Evolutionary conservation across 169 alveolate species (phyloP), one percentile per base, ranked within the genome.

Genomic region (Plasmodium fragile): DNA sequence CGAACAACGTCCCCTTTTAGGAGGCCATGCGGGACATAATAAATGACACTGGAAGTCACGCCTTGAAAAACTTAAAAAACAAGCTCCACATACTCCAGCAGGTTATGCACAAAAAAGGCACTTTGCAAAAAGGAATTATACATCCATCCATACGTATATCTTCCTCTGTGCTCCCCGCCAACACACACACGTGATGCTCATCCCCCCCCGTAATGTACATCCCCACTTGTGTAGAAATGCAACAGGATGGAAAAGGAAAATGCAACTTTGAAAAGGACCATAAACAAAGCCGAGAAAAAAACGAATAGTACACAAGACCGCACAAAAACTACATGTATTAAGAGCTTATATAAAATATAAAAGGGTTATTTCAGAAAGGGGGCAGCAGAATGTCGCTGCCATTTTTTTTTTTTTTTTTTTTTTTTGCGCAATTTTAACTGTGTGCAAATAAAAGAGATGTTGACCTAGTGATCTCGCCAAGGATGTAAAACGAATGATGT

Each of bases 321-420:
- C 80, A 16, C 75, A 3, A 87, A 16, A 36, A 59, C n/a, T 16
- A n/a, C 45, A 75, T 18, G 69, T 11, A 72, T 11, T 22, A 77
- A 87, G 41, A n/a, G 55, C 43, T 87, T 43, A 41, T 87, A 87
- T 78, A 72, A 87, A 87, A 87, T 87, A 77, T 87, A 87, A 81
- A 53, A 30, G 70, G 13, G 53, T 11, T 25, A 32, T 25, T 65
- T 65, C 75, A 65, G 36, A 65, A 28, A 59, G 34, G 28, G 28
- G 75, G 41, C 59, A 13, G 39, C 75, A 65, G 25, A 65, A 18
- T 65, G 36, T 18, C 75, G 36, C 41, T 65, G 75, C 59, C 3
- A 49, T 16, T 11, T 8, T 25, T 65, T 25, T 65, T 65, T 69
- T 69, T 65, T 25, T 65, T 65, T 69, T 70, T 30, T 70, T 75